phyloP scores from a whole-genome alignment of 768 basidiomycete genomes.

The Tricholoma matsutake region DNA sequence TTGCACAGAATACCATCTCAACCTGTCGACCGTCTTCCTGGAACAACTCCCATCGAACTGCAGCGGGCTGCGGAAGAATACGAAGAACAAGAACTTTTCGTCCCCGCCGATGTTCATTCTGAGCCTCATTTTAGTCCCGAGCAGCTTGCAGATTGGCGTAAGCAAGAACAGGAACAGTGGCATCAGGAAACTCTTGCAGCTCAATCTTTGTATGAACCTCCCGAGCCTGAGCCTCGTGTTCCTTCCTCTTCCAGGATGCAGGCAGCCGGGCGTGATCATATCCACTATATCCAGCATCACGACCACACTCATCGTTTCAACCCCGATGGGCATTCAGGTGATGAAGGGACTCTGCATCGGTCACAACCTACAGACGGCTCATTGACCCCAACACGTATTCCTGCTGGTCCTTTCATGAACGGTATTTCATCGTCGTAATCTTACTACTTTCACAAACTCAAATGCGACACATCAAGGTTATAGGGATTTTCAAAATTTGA shows the following conservation, averaged over 20 bases:
- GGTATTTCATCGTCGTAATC: conserved; percentile 42
- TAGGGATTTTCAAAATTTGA: background rate
- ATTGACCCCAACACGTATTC: conserved; percentile 27
- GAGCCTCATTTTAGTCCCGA: conserved; percentile 23
- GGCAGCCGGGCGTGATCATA: conserved; percentile 9
- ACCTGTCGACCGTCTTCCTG: conserved; percentile 53
- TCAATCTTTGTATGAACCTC: conserved; percentile 14
- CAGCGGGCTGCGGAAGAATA: conserved; percentile 46
- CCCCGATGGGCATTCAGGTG: background rate
- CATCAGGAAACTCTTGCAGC: conserved; percentile 22
- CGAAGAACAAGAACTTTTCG: conserved; percentile 66
- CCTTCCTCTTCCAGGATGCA: background rate
- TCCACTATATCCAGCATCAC: conserved; percentile 10
- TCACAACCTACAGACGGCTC: conserved; percentile 26
- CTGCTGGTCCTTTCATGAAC: conserved; percentile 40
- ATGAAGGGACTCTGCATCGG: conserved; percentile 2
- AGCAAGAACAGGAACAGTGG: conserved; percentile 31
- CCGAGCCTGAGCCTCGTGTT: background rate
- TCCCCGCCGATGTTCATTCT: conserved; percentile 58
- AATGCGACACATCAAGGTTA: conserved; percentile 13
- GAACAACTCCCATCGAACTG: conserved; percentile 55
- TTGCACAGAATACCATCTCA: conserved; percentile 91
- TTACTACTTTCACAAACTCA: conserved; percentile 9
- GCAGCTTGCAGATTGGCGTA: conserved; percentile 28
- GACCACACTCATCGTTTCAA: conserved; percentile 8